Base-by-base conservation (phyloP, 83 land plant species). In the Picea engelmannii region DNA sequence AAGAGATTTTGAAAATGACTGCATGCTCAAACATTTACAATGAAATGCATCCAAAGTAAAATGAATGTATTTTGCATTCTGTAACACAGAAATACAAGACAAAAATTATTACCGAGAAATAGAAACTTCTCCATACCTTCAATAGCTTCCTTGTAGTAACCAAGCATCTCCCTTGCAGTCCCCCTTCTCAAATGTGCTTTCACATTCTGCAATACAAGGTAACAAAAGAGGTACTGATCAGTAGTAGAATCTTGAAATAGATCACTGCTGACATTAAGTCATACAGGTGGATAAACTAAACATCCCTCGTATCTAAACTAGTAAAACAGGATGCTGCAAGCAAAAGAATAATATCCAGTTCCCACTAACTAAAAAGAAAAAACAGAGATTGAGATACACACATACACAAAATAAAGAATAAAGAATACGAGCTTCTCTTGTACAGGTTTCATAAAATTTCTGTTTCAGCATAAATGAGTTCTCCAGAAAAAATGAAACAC, bases 101-200 rank as follows among this genome's bases (percentile, higher is more conserved):
- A 23, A 65, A n/a, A n/a, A 25, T 27, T 11, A 4, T 16, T 20
- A 23, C 78, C 16, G 11, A 20, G 24, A 13, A 85, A 74, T 40
- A 58, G 38, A 63, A 25, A 35, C 60, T 49, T 25, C 76, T 38
- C 24, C 24, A 83, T 27, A 95, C 99, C 99, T 88, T 96, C 96
- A 83, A 90, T 86, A 38, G 99, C 95, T n/a, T 96, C 98, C 77
- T 90, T 91, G 73, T 89, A 90, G 68, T 79, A 96, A 55, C 99
- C 96, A 75, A 96, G 89, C 89, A 89, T 86, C 65, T 96, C 99
- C 67, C 96, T 82, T 23, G 99, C 96, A 49, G 99, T 95, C 67
- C 94, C 99, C 86, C 99, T 90, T 71, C 98, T 80, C 62, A 96
- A 80, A 79, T 90, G 90, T 15, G 99, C 93, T 83, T 96, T 96